Evolutionary conservation across 306 rosid genomes (phyloP), one percentile per base, ranked within the genome.

Genomic region (Gynostemma pentaphyllum): DNA sequence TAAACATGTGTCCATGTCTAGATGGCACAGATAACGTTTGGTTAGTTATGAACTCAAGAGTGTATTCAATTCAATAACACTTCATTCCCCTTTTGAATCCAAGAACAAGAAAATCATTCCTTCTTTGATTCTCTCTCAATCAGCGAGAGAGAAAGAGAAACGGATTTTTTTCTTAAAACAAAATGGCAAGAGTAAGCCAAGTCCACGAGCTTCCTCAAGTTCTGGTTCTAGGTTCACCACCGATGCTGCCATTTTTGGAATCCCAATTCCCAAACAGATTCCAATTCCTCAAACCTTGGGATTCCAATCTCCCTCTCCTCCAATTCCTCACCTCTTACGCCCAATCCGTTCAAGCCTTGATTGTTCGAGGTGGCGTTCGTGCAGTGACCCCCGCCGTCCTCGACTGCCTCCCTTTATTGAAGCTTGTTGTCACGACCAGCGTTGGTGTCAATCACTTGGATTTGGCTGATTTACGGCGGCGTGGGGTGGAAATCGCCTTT

Each of bases 371-470:
- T 45, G 3, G 9, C 5, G 60, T 10, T 5, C 63, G 29, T 7
- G 5, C n/a, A 22, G 47, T 78, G 51, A 60, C 56, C 9, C 12
- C 71, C 21, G 11, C 69, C 14, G 24, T 46, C 50, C 70, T 78
- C 42, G 75, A 46, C 28, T 15, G 29, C 5, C 72, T 74, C 13
- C 79, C 79, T 10, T 70, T 68, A 37, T 60, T 70, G 22, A 56
- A 74, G 15, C 22, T 72, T 37, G 39, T 69, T 15, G 64, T 56
- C 53, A 75, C 71, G 21, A 1, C 60, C 73, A 62, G 70, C 71
- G 32, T 32, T 13, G 76, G 82, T 30, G 21, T 78, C 32, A 60
- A 78, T 12, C 82, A 67, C 50, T 32, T 78, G 15, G 70, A 78
- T 54, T 48, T 66, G 32, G 7, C 59, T 2, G 70, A 67, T 39